Evolutionary conservation across 352 stramenopile species (phyloP).

Genomic region (Globisporangium camurandrum): DNA sequence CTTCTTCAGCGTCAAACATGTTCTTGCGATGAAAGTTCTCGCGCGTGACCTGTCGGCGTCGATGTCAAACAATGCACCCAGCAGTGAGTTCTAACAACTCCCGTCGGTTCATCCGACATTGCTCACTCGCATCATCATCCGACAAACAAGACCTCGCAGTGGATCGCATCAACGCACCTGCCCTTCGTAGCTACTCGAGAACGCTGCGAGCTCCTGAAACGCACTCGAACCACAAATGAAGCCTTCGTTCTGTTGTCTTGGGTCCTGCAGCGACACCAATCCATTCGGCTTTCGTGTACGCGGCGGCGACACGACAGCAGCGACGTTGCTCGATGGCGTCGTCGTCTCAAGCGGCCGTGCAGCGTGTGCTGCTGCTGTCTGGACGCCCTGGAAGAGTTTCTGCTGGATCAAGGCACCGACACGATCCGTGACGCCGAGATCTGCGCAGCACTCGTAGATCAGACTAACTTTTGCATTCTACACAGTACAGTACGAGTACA

Average conservation of each 20-base stretch:
- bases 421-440: slow-evolving; percentile 41
- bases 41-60: slow-evolving; percentile 17
- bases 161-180: slow-evolving; percentile 16
- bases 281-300: too few relatives aligned
- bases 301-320: too few relatives aligned
- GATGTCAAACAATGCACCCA: background rate
- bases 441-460: slow-evolving; percentile 50
- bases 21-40: slow-evolving; percentile 43
- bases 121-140: too few relatives aligned
- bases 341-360: slow-evolving; percentile 23
- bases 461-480: slow-evolving; percentile 57
- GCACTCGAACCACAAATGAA: slow-evolving; percentile 51
- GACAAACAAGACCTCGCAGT: background rate
- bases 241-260: too few relatives aligned
- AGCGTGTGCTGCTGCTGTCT: slow-evolving; percentile 26
- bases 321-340: slow-evolving; percentile 3
- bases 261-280: too few relatives aligned
- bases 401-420: slow-evolving; percentile 57
- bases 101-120: too few relatives aligned
- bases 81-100: too few relatives aligned
- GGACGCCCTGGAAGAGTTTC: slow-evolving; percentile 46
- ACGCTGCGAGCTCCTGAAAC: slow-evolving; percentile 50
- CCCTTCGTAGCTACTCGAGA: slow-evolving; percentile 58
- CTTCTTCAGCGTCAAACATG: slow-evolving; percentile 50
- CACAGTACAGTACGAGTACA: background rate